phyloP scores from a whole-genome alignment of 768 basidiomycete species.

The Coprinopsis marcescibilis region DNA sequence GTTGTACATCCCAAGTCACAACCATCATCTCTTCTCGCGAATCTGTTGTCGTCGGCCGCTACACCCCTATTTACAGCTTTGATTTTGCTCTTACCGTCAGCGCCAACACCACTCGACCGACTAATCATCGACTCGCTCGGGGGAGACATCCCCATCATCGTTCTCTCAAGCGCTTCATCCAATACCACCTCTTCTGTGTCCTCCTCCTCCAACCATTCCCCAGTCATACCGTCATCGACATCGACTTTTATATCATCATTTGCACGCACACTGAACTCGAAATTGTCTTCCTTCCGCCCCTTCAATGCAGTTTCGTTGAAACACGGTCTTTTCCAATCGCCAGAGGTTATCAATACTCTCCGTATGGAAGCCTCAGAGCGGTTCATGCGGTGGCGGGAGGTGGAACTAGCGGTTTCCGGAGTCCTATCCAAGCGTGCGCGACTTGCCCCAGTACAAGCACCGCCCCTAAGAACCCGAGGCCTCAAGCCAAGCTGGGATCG shows the following conservation, averaged over 20 bases:
- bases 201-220: background rate
- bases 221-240: slow-evolving; percentile 11
- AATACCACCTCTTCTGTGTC: slow-evolving; percentile 1
- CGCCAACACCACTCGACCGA: slow-evolving; percentile 35
- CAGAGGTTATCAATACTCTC: slow-evolving; percentile 50
- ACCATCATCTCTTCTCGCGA: slow-evolving; percentile 45
- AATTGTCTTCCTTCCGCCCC: slow-evolving; percentile 54
- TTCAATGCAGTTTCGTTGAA: slow-evolving; percentile 46
- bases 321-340: slow-evolving; percentile 56
- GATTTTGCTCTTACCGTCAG: slow-evolving; percentile 46
- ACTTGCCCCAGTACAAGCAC: background rate
- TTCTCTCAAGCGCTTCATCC: slow-evolving; percentile 30
- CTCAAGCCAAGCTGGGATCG: slow-evolving; percentile 11
- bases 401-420: slow-evolving; percentile 45
- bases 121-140: slow-evolving; percentile 44
- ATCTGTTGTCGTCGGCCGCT: slow-evolving; percentile 50
- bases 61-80: slow-evolving; percentile 59
- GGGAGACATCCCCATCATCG: slow-evolving; percentile 51
- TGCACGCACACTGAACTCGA: slow-evolving; percentile 16
- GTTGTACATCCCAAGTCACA: slow-evolving; percentile 47
- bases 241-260: background rate
- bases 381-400: slow-evolving; percentile 68
- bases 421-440: background rate
- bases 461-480: slow-evolving; percentile 10
- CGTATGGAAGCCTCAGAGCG: slow-evolving; percentile 63